Evolutionary conservation across 1,139 yeast species (phyloP), one percentile per base, ranked within the genome.

Genomic region (Insectozyma bohioensis): DNA sequence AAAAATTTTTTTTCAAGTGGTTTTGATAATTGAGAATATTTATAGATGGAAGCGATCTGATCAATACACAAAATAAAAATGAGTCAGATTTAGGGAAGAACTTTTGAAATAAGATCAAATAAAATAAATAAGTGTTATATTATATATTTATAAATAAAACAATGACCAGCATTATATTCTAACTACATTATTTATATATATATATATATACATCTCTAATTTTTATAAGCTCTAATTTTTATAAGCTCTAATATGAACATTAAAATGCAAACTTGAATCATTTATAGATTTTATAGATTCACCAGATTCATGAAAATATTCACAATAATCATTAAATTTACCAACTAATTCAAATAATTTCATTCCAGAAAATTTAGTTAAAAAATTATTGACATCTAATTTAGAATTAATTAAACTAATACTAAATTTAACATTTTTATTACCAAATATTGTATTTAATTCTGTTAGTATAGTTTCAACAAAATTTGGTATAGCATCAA

Each of bases 311-410:
- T 50, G 54, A 32, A 51, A 49, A 10, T 39, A 43, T 13, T 43
- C 43, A 37, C 65, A 61, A 39, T 48, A 65, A 13, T 49, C 58
- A 29, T 58, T 61, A 22, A 64, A 44, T 26, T 51, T 49, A n/a
- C 67, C 72, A 12, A 56, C 47, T 41, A 58, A 51, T 42, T 66
- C 74, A 36, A 55, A 57, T 20, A 61, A 41, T 33, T 55, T 48
- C 37, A 66, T 45, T 2, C 59, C 60, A 12, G 51, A 51, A 41
- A 61, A 64, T 28, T 56, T 56, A 12, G 56, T 46, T 32, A 64
- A 45, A 37, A 54, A 67, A 20, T 49, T 48, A 34, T 58, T 63
- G 15, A 64, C 57, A 28, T 66, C 72, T 34, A 51, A 55, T 6
- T 51, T 45, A 20, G 60, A 48, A 31, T 57, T 61, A 31, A 68